These are phyloP conservation scores for Eucalyptus pumila DNA, from an alignment of 345 rosid genomes.

Conservation along the genomic window DNA sequence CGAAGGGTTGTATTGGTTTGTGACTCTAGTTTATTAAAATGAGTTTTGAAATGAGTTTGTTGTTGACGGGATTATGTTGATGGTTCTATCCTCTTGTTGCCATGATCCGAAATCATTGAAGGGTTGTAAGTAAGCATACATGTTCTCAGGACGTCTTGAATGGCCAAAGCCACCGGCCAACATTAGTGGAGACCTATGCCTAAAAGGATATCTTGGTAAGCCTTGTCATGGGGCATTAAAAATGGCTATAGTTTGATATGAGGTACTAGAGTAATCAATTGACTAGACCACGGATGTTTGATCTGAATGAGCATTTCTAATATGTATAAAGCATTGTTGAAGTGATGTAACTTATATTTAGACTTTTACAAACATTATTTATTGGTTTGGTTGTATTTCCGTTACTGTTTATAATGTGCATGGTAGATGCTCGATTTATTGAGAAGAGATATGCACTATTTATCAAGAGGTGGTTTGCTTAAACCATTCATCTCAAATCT, in stretches of 20 bases:
- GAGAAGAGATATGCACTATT: background rate
- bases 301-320: background rate
- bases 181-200: background rate
- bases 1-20: background rate
- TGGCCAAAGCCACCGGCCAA: background rate
- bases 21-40: background rate
- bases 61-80: background rate
- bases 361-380: too few species aligned
- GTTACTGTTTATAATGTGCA: fast-evolving
- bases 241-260: too few species aligned
- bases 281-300: background rate
- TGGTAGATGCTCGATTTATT: background rate
- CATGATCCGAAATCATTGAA: background rate
- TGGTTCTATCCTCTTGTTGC: background rate
- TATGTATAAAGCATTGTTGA: too few species aligned
- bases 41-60: background rate
- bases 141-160: background rate
- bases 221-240: background rate
- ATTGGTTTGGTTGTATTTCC: background rate
- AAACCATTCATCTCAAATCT: background rate
- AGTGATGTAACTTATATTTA: too few species aligned
- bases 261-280: background rate
- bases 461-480: background rate
- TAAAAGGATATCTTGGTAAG: background rate
- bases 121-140: background rate